Evolutionary conservation across 768 basidiomycete genomes (phyloP), one percentile per base, ranked within the genome.

Genomic region (Chalciporus sphaerocephalus): DNA sequence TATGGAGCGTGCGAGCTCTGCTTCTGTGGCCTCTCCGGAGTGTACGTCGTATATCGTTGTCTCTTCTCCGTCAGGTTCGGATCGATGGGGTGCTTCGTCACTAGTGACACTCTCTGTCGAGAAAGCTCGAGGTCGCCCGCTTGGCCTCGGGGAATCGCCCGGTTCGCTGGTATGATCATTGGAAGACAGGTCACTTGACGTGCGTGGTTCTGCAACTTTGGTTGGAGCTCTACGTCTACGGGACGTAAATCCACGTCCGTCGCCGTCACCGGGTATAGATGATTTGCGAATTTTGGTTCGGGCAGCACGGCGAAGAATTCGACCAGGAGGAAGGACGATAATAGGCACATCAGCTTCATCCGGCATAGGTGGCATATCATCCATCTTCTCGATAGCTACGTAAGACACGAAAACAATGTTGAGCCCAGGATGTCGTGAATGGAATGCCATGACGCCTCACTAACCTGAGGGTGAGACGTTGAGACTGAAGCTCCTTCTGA

Each of bases 201-300:
- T 76, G 44, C 84, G 80, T 33, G 71, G 63, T 40, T 80, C 79
- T 28, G 50, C 44, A 16, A 21, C 48, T 20, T 51, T 52, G 22
- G 61, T 55, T 4, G 63, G 43, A 15, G 68, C 58, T 25, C 66
- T 52, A 39, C 59, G 57, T 38, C 64, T 54, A 24, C 53, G 61
- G 24, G 48, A 66, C 28, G 79, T 66, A 67, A 94, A 94, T 10
- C 92, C 84, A 74, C 90, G 90, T 2, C 88, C 88, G 25, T 79
- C 82, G 10, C 86, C 87, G 65, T 88, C 90, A 18, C 82, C 87
- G 12, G 79, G 74, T 6, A 85, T 64, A 5, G 80, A 78, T 12
- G 83, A 74, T 69, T 98, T 99, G 27, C 95, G 85, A 55, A 98
- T 96, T 72, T 92, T 93, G 1, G 96, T 99, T 12, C 95, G 82